Evolutionary conservation across 495 filamentous ascomycete species (phyloP).

Genomic region (Clohesyomyces aquaticus): DNA sequence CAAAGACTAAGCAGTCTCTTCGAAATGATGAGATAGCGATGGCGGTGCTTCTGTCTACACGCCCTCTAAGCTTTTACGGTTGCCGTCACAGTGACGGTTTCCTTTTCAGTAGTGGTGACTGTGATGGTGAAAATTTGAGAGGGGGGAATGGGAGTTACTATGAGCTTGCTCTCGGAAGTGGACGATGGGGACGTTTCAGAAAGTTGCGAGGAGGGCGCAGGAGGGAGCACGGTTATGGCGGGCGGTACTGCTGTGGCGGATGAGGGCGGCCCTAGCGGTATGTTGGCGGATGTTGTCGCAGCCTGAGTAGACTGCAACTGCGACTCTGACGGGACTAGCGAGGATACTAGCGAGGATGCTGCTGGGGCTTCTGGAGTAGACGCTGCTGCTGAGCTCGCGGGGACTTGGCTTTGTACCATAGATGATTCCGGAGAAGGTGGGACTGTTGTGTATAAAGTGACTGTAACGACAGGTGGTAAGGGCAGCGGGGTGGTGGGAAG

Average conservation of each 20-base stretch:
- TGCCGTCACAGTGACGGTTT: slow-evolving; percentile 22
- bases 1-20: too few relatives aligned
- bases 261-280: background rate
- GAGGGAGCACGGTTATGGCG: background rate
- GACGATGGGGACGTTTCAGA: slow-evolving; percentile 6
- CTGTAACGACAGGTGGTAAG: background rate
- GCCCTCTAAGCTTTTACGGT: slow-evolving; percentile 18
- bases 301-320: background rate
- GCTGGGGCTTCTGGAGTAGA: background rate
- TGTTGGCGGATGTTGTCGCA: background rate
- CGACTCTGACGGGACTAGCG: background rate
- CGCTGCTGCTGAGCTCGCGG: background rate
- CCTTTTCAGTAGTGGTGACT: slow-evolving; percentile 29
- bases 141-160: slow-evolving; percentile 31
- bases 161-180: slow-evolving; percentile 5
- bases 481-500: background rate
- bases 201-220: slow-evolving; percentile 13
- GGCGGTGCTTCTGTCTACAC: background rate
- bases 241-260: background rate
- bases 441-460: slow-evolving; percentile 2
- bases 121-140: slow-evolving; percentile 36
- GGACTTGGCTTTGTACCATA: background rate
- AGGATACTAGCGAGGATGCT: background rate
- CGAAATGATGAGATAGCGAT: background rate
- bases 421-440: background rate